phyloP scores from a whole-genome alignment of 139 green algal genomes.

The Chlorella sp. region DNA sequence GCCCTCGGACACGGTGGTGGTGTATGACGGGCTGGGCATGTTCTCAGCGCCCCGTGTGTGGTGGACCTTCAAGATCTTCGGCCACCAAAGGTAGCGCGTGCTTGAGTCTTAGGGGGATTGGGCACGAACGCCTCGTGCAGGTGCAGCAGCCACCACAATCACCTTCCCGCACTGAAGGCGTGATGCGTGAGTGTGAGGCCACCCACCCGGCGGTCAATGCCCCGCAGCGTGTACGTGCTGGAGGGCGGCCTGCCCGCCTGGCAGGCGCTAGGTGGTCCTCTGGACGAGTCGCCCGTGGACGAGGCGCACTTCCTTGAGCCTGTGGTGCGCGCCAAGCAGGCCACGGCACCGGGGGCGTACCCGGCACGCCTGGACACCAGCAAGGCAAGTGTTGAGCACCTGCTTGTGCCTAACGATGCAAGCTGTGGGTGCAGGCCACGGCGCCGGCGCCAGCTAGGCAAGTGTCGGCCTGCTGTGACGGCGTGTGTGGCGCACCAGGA shows the following conservation, averaged over 20 bases:
- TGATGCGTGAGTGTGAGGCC: not conserved
- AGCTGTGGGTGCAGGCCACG: too few relatives aligned
- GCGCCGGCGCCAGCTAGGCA: too few relatives aligned
- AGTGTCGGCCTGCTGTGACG: too few relatives aligned
- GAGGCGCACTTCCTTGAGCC: slow-evolving; percentile 10
- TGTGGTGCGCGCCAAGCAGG: slow-evolving; percentile 15
- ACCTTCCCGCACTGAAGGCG: not conserved
- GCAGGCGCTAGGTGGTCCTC: slow-evolving; percentile 33
- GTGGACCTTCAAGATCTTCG: slow-evolving; percentile 55
- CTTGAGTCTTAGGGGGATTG: too few relatives aligned
- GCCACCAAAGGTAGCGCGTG: slow-evolving; percentile 51
- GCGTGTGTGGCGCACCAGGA: too few relatives aligned
- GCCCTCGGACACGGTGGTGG: slow-evolving; percentile 59
- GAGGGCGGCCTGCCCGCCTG: slow-evolving; percentile 86
- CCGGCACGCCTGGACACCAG: slow-evolving; percentile 28
- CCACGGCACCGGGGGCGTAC: slow-evolving; percentile 16
- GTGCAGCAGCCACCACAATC: not conserved
- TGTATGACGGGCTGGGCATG: slow-evolving; percentile 87
- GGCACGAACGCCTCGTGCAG: not conserved
- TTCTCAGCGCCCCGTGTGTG: slow-evolving; percentile 83
- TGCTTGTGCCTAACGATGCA: too few relatives aligned
- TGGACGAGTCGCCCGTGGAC: slow-evolving; percentile 29
- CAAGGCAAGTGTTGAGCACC: too few relatives aligned
- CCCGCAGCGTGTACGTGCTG: slow-evolving; percentile 74
- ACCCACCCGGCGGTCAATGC: not conserved